A percentile compares a stretch with the other conserved stretches of the same genome.
Evolutionary conservation across 148 eudicot genomes (phyloP).

Genomic region (Silene uniflora): DNA sequence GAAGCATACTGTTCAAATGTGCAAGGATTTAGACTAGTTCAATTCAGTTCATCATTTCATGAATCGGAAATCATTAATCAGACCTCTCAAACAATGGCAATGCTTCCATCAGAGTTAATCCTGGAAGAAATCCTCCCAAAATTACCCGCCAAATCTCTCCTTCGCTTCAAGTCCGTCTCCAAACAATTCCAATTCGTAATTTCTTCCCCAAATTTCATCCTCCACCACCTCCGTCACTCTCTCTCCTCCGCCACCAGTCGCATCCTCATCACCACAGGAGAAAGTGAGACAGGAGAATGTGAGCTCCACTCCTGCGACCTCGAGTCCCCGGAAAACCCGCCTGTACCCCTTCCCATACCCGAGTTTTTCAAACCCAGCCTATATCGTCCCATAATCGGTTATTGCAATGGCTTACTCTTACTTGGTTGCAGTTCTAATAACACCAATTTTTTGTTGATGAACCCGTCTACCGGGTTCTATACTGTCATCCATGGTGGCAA

Average conservation of each 20-base stretch:
- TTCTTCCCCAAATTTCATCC: neutral
- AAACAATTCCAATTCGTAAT: slow-evolving; percentile 9
- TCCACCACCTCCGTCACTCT: slow-evolving; percentile 8
- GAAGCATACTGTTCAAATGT: too few species aligned
- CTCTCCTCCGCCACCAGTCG: neutral
- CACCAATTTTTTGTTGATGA: neutral
- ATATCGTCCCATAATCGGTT: neutral
- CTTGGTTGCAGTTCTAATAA: neutral
- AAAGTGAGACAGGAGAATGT: too few species aligned
- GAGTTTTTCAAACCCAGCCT: neutral
- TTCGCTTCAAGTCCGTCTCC: slow-evolving; percentile 17
- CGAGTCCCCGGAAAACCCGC: neutral
- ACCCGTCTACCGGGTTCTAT: neutral
- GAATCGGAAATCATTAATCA: too few species aligned
- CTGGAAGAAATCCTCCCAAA: slow-evolving; percentile 5
- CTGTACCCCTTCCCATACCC: neutral
- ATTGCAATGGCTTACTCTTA: neutral
- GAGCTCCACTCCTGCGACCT: neutral
- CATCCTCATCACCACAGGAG: neutral
- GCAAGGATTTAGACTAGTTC: too few species aligned
- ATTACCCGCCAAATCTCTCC: neutral
- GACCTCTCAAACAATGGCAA: neutral
- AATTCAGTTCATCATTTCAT: too few species aligned
- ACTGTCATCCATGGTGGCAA: neutral
- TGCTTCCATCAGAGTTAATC: neutral